phyloP scores from a whole-genome alignment of 106 monocot species.

The Alisma plantagoaquatica region DNA sequence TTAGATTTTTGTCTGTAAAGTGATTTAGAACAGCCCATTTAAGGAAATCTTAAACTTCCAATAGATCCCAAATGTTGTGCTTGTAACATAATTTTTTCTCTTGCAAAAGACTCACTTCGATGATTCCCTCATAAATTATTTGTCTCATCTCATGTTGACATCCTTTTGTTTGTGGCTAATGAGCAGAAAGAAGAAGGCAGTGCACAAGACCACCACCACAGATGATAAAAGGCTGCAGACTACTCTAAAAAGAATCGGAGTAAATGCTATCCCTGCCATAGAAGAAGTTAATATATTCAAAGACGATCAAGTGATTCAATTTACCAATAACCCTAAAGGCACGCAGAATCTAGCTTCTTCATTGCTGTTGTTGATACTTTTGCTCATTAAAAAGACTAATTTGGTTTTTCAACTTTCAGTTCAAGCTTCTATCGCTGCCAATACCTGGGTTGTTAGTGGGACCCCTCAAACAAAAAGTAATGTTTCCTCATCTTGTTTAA shows the following conservation, averaged over 20 bases:
- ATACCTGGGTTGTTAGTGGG: slow-evolving; percentile 20
- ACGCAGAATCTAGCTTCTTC: not conserved
- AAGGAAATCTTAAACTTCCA: too few relatives aligned
- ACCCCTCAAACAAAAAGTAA: slow-evolving; percentile 17
- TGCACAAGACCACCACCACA: slow-evolving; percentile 19
- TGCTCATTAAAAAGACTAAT: not conserved
- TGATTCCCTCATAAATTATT: too few relatives aligned
- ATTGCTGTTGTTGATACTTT: not conserved
- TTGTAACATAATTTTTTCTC: too few relatives aligned
- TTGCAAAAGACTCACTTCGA: too few relatives aligned
- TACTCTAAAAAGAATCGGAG: slow-evolving; percentile 15
- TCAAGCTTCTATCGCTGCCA: slow-evolving; percentile 19
- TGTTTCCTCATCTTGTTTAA: not conserved
- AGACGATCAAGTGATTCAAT: slow-evolving; percentile 15
- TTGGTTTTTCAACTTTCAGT: slow-evolving; percentile 4
- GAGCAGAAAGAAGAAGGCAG: slow-evolving; percentile 25
- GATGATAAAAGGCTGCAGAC: slow-evolving; percentile 22
- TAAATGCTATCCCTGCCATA: slow-evolving; percentile 12
- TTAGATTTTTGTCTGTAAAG: too few relatives aligned
- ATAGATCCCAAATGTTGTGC: too few relatives aligned
- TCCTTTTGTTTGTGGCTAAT: too few relatives aligned
- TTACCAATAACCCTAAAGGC: slow-evolving; percentile 17
- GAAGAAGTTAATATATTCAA: slow-evolving; percentile 23
- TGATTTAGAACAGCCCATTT: too few relatives aligned
- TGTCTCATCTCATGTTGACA: too few relatives aligned